These are phyloP conservation scores for Amanita pallidorosea DNA, from an alignment of 768 basidiomycete genomes.

Conservation along the genomic window DNA sequence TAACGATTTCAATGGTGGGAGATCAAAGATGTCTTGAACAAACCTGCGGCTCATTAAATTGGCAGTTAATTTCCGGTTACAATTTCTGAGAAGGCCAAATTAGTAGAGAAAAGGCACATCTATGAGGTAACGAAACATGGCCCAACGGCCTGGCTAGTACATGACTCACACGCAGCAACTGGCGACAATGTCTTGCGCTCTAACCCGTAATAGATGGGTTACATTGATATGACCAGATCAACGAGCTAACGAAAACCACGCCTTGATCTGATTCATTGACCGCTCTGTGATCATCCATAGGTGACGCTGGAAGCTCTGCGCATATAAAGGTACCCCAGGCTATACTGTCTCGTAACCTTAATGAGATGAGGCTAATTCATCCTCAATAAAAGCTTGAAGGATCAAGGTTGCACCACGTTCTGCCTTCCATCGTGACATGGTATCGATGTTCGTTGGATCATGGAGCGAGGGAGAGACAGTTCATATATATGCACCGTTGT, in stretches of 20 bases:
- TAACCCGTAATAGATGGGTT: neutral
- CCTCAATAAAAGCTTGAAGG: neutral
- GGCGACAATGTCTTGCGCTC: neutral
- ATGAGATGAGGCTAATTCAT: neutral
- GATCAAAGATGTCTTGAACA: neutral
- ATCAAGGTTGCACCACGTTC: neutral
- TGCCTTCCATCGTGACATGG: neutral
- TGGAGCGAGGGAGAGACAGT: too few species aligned
- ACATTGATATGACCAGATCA: neutral
- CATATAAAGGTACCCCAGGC: neutral
- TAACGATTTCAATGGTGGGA: neutral
- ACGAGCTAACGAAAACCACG: neutral
- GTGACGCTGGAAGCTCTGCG: neutral
- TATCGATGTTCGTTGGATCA: neutral
- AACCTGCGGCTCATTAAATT: neutral
- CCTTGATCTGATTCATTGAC: neutral
- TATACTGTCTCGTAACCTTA: neutral
- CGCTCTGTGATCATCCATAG: neutral
- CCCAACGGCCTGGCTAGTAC: neutral
- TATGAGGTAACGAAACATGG: neutral
- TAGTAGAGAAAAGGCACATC: neutral
- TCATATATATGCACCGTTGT: neutral
- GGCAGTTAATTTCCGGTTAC: conserved; percentile 2
- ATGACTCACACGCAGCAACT: neutral
- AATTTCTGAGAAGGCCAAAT: neutral